A percentile compares a stretch with the other conserved stretches of the same genome.
Conservation (phyloP, 345 rosid genomes). For the Citrus hindsii region DNA sequence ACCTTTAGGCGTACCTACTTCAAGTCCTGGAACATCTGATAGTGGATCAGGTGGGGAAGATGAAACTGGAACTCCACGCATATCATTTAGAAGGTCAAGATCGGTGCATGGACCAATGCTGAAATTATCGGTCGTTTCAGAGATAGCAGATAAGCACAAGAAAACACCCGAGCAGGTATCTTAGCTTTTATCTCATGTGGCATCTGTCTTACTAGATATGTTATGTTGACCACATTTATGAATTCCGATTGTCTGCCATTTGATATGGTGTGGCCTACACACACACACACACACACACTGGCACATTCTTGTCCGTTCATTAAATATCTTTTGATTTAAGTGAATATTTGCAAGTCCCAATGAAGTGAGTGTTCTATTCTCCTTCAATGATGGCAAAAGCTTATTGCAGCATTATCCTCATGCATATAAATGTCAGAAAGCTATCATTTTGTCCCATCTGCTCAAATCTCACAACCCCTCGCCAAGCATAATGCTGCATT, state of each 20-base stretch:
- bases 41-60: constrained; percentile 63
- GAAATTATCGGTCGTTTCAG: constrained; percentile 52
- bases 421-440: not conserved
- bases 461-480: not conserved
- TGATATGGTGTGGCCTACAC: not conserved
- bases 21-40: constrained; percentile 49
- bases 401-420: not conserved
- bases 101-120: constrained; percentile 70
- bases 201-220: not conserved
- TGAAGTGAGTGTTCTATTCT: not conserved
- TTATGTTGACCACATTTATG: not conserved
- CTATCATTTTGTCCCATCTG: not conserved
- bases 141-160: constrained; percentile 45
- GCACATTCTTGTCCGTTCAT: not conserved
- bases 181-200: not conserved
- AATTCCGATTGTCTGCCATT: not conserved
- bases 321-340: not conserved
- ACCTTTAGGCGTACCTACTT: constrained; percentile 60
- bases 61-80: constrained; percentile 65
- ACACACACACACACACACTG: not conserved
- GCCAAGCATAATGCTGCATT: not conserved
- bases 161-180: constrained; percentile 66
- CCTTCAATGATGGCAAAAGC: not conserved
- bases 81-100: constrained; percentile 59
- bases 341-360: not conserved